Evolutionary conservation across 2,329 filamentous ascomycete species (phyloP), one percentile per base, ranked within the genome.

Genomic region (Purpureocillium lavendulum): DNA sequence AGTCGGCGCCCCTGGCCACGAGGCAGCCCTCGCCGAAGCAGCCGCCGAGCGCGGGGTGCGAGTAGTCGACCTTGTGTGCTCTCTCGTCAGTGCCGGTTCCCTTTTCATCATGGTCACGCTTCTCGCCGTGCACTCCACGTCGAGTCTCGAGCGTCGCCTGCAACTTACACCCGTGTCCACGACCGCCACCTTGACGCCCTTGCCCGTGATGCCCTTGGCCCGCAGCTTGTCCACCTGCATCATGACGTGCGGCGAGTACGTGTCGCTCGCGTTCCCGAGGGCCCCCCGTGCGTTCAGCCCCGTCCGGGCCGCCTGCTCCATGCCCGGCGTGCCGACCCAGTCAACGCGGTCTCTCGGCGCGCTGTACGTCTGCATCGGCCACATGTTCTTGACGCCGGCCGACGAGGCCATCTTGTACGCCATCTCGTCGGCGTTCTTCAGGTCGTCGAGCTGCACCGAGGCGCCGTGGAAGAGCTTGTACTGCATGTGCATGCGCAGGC

Each of bases 11-110:
- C 41, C 68, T 71, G 4, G 66, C 64, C 14, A 83, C 72, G 31
- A 80, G 60, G 46, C 70, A 80, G 10, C 68, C 73, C 2, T 64
- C 50, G 2, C 78, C 80, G 50, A 80, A 82, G 49, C 78, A 77
- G 35, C 75, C 76, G 11, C 79, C 80, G 0, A 83, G 67, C 24
- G 75, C 73, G 2, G 76, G 73, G 49, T 82, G 78, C 1, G 60
- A 67, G 50, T 81, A 82, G 52, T 83, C 78, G 36, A 80, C 60
- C 69, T 71, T 30, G 3, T 4, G 29, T 12, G 6, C 29, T 6
- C 7, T 6, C 13, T 13, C 6, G 21, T 26, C 53, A 24, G 64
- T 62, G 35, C 56, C 52, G 30, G 69, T 71, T n/a, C n/a, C n/a
- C n/a, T n/a, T n/a, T n/a, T n/a, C n/a, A n/a, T n/a, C n/a, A n/a